phyloP scores from a whole-genome alignment of 1,284 basidiomycete genomes.

The Tremellales sp. region DNA sequence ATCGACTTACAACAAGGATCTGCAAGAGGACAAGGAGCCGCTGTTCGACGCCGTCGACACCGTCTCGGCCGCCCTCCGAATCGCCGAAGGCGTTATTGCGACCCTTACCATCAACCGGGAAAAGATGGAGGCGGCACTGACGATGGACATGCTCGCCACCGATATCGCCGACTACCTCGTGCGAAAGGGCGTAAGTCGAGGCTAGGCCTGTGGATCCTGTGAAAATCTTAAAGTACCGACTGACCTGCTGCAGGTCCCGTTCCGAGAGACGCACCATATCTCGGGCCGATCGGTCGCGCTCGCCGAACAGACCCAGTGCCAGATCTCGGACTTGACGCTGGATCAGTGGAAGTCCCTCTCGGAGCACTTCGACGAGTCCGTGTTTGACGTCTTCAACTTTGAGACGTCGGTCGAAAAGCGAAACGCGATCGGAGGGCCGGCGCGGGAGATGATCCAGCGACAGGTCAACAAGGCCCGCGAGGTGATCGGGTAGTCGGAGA shows the following conservation, averaged over 20 bases:
- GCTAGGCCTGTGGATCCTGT: constrained; percentile 53
- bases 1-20: constrained; percentile 98
- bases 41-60: constrained; percentile 93
- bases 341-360: constrained; percentile 73
- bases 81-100: constrained; percentile 89
- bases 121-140: constrained; percentile 84
- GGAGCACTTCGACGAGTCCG: constrained; percentile 75
- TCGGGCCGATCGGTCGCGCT: constrained; percentile 93
- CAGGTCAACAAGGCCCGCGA: constrained; percentile 71
- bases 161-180: constrained; percentile 98
- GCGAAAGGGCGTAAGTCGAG: constrained; percentile 80
- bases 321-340: constrained; percentile 74
- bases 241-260: constrained; percentile 58
- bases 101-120: constrained; percentile 82
- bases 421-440: constrained; percentile 87
- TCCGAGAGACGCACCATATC: constrained; percentile 97
- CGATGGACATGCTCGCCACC: constrained; percentile 95
- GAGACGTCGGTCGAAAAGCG: constrained; percentile 93
- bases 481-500: constrained; percentile 50
- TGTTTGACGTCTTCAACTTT: constrained; percentile 80
- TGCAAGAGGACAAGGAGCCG: constrained; percentile 98
- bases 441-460: constrained; percentile 74
- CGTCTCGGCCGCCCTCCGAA: constrained; percentile 80
- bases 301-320: constrained; percentile 76
- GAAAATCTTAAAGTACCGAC: neutral